Base-by-base conservation (phyloP, 169 alveolate genomes). In the Theileria orientalis region DNA sequence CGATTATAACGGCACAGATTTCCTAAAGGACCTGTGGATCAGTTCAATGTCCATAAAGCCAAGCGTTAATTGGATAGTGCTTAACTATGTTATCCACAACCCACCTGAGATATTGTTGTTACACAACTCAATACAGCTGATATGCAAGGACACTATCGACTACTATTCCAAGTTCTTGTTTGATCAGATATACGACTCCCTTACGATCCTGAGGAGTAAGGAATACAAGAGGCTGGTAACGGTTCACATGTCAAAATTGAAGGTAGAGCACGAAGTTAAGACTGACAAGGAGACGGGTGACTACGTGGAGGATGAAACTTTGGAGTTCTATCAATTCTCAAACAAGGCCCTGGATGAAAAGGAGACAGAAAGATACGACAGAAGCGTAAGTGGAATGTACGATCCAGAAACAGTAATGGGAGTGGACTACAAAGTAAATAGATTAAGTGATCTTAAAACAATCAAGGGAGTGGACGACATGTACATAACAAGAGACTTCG, bases 181-280 rank as follows among this genome's bases (percentile, higher is more conserved):
- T 49, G 83, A 86, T n/a, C 93, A 89, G 56, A 82, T 89, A 14
- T 79, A 84, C 29, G 90, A 83, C 78, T 80, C 93, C n/a, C 68
- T 89, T 66, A 74, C 72, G 46, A 68, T 76, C 52, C 71, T 73
- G 35, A 51, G 64, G 35, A 73, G 64, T 49, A 83, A 74, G 32
- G 59, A 25, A 1, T 6, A 21, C 19, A 30, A 59, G 19, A 59
- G 25, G 7, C 32, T 59, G 19, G 46, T 41, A 3, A 19, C 46
- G 32, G n/a, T n/a, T n/a, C n/a, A n/a, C n/a, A n/a, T n/a, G n/a
- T 23, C 30, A 25, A 51, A 51, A 25, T 25, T 9, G 9, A 32
- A n/a, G 7, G 59, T 47, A 2, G 19, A 42, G 19, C 60, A 42
- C 32, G 72, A 63, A 37, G 29, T 23, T 13, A 8, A 42, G 37